These are phyloP conservation scores for Strobilomyces dryophilus DNA, from an alignment of 768 basidiomycete genomes.

Conservation along the genomic window DNA sequence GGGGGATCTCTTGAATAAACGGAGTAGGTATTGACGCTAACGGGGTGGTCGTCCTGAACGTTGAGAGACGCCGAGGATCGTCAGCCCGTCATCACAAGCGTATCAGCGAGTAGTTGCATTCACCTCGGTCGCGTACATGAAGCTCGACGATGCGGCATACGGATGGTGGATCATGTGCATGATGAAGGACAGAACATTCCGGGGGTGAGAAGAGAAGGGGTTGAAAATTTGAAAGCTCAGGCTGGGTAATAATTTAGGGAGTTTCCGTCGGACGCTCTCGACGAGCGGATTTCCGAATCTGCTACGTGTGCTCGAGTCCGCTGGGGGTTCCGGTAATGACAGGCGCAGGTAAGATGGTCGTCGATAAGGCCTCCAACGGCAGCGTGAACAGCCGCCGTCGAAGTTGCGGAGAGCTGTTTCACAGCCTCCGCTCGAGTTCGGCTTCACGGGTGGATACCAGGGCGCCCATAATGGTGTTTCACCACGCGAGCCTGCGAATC, in stretches of 20 bases:
- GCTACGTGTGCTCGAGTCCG: not conserved
- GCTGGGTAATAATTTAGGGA: not conserved
- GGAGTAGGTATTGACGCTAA: not conserved
- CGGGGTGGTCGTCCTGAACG: constrained; percentile 9
- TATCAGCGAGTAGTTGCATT: constrained; percentile 3
- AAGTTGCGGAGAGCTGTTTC: too few species aligned
- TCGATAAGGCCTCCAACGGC: not conserved
- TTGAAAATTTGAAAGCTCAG: not conserved
- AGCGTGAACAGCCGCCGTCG: not conserved
- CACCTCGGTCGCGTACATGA: constrained; percentile 23
- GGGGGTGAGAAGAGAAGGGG: constrained; percentile 4
- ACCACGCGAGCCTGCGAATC: not conserved
- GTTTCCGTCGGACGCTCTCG: not conserved
- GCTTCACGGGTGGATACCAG: not conserved
- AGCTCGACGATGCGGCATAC: constrained; percentile 26
- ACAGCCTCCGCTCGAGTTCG: constrained; percentile 1
- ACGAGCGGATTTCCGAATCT: constrained; percentile 3
- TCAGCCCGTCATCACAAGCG: too few species aligned
- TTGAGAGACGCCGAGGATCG: not conserved
- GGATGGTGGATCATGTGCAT: constrained; percentile 29
- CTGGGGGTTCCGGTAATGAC: not conserved
- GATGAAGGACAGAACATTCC: constrained; percentile 18
- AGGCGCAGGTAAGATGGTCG: constrained; percentile 2
- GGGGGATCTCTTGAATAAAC: not conserved
- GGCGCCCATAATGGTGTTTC: not conserved